Base-by-base conservation (phyloP, 2,329 filamentous ascomycete genomes). In the Chaetomiaceae sp. region DNA sequence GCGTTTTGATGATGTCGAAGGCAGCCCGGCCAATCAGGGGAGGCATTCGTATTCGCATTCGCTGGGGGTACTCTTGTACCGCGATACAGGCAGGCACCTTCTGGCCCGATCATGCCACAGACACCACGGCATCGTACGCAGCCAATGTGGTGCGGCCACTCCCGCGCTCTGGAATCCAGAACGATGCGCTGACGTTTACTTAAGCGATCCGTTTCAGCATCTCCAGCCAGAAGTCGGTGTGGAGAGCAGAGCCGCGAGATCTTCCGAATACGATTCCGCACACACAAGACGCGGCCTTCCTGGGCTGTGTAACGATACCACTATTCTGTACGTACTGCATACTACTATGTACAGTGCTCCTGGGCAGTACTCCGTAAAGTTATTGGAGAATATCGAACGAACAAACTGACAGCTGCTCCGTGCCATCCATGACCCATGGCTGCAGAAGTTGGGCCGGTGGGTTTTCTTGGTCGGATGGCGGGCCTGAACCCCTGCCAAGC, bases 21-120 rank as follows among this genome's bases (percentile, higher is more conserved):
- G 3, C n/a, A n/a, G 16, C 25, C 19, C 38, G 37, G 19, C 57
- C 57, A 59, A 59, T 56, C 50, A 57, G 43, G 21, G 19, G 14
- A 3, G 17, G 14, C 9, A 16, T 39, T 59, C 60, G 60, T 62
- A 62, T 61, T 62, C 60, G 60, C 40, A 53, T 60, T 58, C 48
- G 21, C 13, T 33, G 14, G 14, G 25, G 30, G 30, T 33, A 27
- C 25, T 27, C 25, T 7, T 6, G 25, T 27, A 27, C 25, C 25
- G 6, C n/a, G n/a, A n/a, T n/a, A n/a, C n/a, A n/a, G n/a, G n/a
- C 2, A 2, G 25, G 10, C 6, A 6, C 6, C 25, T 27, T 10
- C 25, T 10, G 25, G 6, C 10, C 25, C 6, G 10, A 27, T 27
- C 25, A 48, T 50, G 50, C 55, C 43, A 56, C 43, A 21, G 37